phyloP scores from a whole-genome alignment of 1,139 yeast species.

The Suhomyces guaymorum region DNA sequence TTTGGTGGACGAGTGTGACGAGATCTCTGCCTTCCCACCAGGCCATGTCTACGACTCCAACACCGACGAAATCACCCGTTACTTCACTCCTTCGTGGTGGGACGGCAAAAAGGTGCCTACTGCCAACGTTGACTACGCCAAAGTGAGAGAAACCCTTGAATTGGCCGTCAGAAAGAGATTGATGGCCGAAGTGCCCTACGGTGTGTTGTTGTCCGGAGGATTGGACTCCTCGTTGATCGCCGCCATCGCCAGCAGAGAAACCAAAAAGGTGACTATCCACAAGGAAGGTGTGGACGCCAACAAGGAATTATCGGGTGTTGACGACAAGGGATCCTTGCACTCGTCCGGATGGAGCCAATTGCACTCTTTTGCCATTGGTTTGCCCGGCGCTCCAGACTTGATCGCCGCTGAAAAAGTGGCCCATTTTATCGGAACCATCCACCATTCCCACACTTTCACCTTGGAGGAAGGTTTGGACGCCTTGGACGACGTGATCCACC shows the following conservation, averaged over 20 bases:
- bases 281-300: conserved; percentile 51
- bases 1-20: conserved; percentile 90
- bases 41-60: conserved; percentile 95
- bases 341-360: conserved; percentile 73
- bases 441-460: conserved; percentile 97
- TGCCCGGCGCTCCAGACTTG: conserved; percentile 97
- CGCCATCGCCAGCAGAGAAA: conserved; percentile 94
- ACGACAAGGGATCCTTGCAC: conserved; percentile 79
- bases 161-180: conserved; percentile 96
- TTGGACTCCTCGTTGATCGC: conserved; percentile 96
- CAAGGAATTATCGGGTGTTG: conserved; percentile 85
- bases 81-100: conserved; percentile 94
- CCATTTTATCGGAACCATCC: conserved; percentile 89
- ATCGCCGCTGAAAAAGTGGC: conserved; percentile 97
- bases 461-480: conserved; percentile 96
- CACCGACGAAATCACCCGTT: conserved; percentile 82
- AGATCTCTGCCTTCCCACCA: conserved; percentile 92
- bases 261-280: conserved; percentile 67
- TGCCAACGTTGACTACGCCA: conserved; percentile 67
- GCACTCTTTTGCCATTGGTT: conserved; percentile 96
- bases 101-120: conserved; percentile 74
- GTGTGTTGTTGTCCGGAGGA: conserved; percentile 95
- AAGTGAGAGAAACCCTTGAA: conserved; percentile 80
- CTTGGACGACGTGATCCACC: conserved; percentile 88
- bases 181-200: conserved; percentile 99